Base-by-base conservation (phyloP, 305 asterid species). In the Withania somnifera region DNA sequence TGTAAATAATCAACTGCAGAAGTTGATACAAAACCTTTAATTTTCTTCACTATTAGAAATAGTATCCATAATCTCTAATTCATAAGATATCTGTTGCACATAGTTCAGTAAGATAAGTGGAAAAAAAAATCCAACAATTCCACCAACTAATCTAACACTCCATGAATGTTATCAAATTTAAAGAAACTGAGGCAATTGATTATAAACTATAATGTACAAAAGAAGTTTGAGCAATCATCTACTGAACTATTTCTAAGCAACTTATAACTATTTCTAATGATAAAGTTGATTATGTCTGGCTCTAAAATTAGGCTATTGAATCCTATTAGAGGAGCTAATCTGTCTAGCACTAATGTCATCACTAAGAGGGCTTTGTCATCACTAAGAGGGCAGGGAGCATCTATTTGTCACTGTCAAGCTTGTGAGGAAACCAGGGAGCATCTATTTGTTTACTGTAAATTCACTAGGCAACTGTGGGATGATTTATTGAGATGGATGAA, bases 261-360 rank as follows among this genome's bases (percentile, higher is more conserved):
- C 79, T 22, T 42, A 45, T 24, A 71, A 45, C 19, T 71, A 64
- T 34, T 38, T 36, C 22, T 17, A 14, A 45, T 8, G 40, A 71
- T 24, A 71, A 45, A 24, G 32, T 14, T 71, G 79, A 71, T 24
- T 45, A 71, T 24, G 79, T 71, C 36, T 15, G 45, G 40, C 40
- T 3, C 58, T 47, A 7, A 69, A 71, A 24, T 24, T 71, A 24
- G 78, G 79, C 77, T 80, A 47, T 45, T 89, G 67, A 58, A 26
- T 24, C 67, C 8, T 58, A 11, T 26, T 51, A 15, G 24, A 58
- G 9, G 67, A 58, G 67, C 24, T 24, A 58, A n/a, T 58, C 67
- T 26, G 66, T 22, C 28, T 58, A 36, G 36, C 34, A 58, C 36
- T 58, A 58, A 2, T 24, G 1, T 58, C 36, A 24, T 24, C 67